Evolutionary conservation across 768 basidiomycete genomes (phyloP).

Genomic region (Boletus rubescentipes): DNA sequence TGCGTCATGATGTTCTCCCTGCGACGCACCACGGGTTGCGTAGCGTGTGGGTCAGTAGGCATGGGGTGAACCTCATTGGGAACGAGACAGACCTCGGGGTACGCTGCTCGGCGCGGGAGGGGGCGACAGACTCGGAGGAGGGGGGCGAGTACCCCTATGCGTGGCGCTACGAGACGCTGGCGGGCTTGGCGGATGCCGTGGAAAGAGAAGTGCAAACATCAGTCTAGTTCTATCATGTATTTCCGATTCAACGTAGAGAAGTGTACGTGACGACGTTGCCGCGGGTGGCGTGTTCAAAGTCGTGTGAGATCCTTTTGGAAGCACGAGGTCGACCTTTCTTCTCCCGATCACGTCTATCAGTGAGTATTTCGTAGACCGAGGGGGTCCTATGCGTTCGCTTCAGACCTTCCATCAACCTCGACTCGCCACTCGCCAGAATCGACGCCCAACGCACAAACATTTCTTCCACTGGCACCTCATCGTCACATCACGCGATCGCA

Average conservation of each 20-base stretch:
- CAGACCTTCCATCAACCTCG: background rate
- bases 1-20: slow-evolving; percentile 65
- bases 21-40: slow-evolving; percentile 54
- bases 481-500: background rate
- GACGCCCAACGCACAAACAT: background rate
- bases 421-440: background rate
- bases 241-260: slow-evolving; percentile 1
- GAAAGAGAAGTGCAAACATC: slow-evolving; percentile 35
- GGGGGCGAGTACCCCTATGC: slow-evolving; percentile 37
- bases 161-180: slow-evolving; percentile 60
- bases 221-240: background rate
- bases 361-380: background rate
- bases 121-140: background rate
- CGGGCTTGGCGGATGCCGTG: slow-evolving; percentile 60
- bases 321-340: background rate
- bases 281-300: background rate
- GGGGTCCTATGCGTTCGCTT: background rate
- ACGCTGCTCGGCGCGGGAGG: slow-evolving; percentile 29
- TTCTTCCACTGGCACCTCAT: background rate
- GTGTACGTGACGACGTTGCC: background rate
- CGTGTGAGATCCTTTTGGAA: too few relatives aligned
- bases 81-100: slow-evolving; percentile 36
- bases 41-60: slow-evolving; percentile 67
- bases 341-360: background rate
- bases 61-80: slow-evolving; percentile 24